Evolutionary conservation across 352 stramenopile species (phyloP).

Genomic region (Pythium brachiatum): DNA sequence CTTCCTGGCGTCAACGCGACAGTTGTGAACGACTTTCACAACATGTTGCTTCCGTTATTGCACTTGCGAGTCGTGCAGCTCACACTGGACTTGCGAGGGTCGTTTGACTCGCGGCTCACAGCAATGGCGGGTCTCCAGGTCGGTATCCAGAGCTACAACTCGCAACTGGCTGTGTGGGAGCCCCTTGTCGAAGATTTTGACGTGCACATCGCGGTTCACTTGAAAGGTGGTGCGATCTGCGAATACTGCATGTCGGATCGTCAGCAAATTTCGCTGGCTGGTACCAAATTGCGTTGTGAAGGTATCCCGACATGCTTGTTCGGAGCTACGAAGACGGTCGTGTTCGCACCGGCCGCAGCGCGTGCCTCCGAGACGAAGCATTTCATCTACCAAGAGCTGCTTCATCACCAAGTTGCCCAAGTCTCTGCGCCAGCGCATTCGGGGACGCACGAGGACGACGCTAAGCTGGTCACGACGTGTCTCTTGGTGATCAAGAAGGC

Average conservation of each 20-base stretch:
- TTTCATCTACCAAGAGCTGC: slow-evolving; percentile 80
- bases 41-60: slow-evolving; percentile 80
- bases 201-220: slow-evolving; percentile 70
- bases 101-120: slow-evolving; percentile 60
- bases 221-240: slow-evolving; percentile 65
- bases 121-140: slow-evolving; percentile 60
- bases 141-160: slow-evolving; percentile 83
- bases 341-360: slow-evolving; percentile 60
- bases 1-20: slow-evolving; percentile 77
- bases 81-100: slow-evolving; percentile 62
- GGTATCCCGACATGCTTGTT: slow-evolving; percentile 76
- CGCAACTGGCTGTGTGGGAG: slow-evolving; percentile 84
- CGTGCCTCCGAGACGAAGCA: slow-evolving; percentile 78
- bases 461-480: slow-evolving; percentile 57
- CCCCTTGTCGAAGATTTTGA: slow-evolving; percentile 83
- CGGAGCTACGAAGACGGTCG: slow-evolving; percentile 54
- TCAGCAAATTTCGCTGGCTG: slow-evolving; percentile 55
- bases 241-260: slow-evolving; percentile 79
- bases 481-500: slow-evolving; percentile 78
- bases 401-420: slow-evolving; percentile 21
- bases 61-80: slow-evolving; percentile 72
- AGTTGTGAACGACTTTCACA: slow-evolving; percentile 86
- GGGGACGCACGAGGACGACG: slow-evolving; percentile 43
- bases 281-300: slow-evolving; percentile 53
- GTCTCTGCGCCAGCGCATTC: background rate